A percentile compares a stretch with the other conserved stretches of the same genome.
These are phyloP conservation scores for Prosopis cineraria DNA, from an alignment of 306 rosid genomes.

Conservation along the genomic window DNA sequence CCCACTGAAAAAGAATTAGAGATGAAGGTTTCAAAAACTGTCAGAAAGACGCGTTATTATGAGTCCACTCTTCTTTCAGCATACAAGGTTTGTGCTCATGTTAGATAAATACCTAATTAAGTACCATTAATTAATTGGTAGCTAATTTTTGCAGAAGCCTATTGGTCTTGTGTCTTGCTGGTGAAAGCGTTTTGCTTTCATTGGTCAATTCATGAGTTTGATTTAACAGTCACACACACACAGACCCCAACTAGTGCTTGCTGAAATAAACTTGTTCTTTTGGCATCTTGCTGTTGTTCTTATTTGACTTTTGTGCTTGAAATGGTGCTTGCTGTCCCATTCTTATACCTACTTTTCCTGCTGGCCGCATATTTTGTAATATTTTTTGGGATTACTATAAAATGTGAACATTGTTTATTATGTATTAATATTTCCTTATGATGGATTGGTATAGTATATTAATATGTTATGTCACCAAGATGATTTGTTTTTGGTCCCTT, in stretches of 20 bases:
- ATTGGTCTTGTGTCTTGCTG: too few species aligned
- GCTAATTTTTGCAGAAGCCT: too few species aligned
- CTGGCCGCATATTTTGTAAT: slow-evolving; percentile 7
- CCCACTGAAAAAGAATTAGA: slow-evolving; percentile 94
- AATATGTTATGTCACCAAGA: slow-evolving; percentile 16
- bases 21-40: slow-evolving; percentile 91
- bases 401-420: slow-evolving; percentile 18
- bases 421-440: background rate
- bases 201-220: too few species aligned
- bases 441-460: background rate
- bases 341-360: slow-evolving; percentile 8
- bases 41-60: slow-evolving; percentile 81
- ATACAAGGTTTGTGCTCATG: slow-evolving; percentile 71
- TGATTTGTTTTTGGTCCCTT: background rate
- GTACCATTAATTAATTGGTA: slow-evolving; percentile 1
- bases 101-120: slow-evolving; percentile 1
- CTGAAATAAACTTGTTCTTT: slow-evolving; percentile 16
- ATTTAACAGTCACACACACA: too few species aligned
- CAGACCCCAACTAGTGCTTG: too few species aligned
- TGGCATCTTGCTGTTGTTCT: background rate
- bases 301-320: slow-evolving; percentile 21
- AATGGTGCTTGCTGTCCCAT: slow-evolving; percentile 25
- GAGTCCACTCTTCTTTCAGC: slow-evolving; percentile 90
- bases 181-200: too few species aligned
- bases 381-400: slow-evolving; percentile 13